Evolutionary conservation across 2,329 filamentous ascomycete genomes (phyloP).

Genomic region (Cladophialophora bantiana): DNA sequence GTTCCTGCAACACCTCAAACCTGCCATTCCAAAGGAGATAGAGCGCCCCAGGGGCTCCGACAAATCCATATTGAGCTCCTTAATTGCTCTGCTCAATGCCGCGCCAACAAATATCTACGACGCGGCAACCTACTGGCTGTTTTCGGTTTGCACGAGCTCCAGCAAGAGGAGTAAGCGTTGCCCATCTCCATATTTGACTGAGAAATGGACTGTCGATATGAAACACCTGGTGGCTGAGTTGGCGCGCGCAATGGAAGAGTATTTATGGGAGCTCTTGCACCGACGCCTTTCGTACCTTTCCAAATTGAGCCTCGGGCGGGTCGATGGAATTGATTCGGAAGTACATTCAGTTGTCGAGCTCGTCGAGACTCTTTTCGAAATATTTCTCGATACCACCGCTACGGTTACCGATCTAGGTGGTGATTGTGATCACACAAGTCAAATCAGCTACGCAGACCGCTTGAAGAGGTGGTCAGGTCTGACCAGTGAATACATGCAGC

Average conservation of each 20-base stretch:
- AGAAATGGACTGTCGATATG: constrained; percentile 62
- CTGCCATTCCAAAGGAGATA: constrained; percentile 50
- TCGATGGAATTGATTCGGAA: background rate
- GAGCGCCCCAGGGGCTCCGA: constrained; percentile 50
- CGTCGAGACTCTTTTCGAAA: constrained; percentile 68
- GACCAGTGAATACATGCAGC: constrained; percentile 60
- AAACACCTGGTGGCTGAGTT: constrained; percentile 63
- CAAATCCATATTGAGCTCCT: constrained; percentile 47
- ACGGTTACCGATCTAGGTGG: constrained; percentile 68
- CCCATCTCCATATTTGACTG: constrained; percentile 60
- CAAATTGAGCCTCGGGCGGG: background rate
- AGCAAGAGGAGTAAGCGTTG: constrained; percentile 14
- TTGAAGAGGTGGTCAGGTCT: constrained; percentile 67
- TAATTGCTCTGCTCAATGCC: constrained; percentile 56
- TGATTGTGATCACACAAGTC: constrained; percentile 60
- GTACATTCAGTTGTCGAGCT: constrained; percentile 34
- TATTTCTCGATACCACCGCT: constrained; percentile 71
- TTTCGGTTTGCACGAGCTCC: constrained; percentile 50
- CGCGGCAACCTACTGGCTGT: constrained; percentile 62
- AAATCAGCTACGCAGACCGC: constrained; percentile 63
- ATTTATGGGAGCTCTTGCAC: constrained; percentile 53
- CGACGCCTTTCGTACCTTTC: constrained; percentile 42
- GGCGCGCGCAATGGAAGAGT: constrained; percentile 62
- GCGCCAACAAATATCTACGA: constrained; percentile 59
- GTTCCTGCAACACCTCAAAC: constrained; percentile 64